Conservation (phyloP, 2,329 filamentous ascomycete species). For the Phialophora verrucosa region DNA sequence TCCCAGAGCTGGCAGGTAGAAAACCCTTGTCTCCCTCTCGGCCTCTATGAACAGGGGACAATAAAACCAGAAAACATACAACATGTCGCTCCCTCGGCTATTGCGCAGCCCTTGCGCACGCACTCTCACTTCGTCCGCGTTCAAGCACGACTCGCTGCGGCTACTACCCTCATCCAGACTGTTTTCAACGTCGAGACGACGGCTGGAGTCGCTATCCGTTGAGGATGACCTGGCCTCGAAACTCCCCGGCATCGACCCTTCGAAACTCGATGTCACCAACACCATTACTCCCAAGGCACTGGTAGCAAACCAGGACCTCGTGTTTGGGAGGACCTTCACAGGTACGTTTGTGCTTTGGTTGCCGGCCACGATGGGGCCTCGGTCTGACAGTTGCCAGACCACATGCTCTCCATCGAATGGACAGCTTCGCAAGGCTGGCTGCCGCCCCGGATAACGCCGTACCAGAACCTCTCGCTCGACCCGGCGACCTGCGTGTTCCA, state of each 20-base stretch:
- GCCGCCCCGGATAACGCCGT: constrained; percentile 81
- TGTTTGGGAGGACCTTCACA: constrained; percentile 91
- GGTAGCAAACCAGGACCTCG: constrained; percentile 75
- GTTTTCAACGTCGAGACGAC: constrained; percentile 34
- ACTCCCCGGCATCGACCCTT: constrained; percentile 74
- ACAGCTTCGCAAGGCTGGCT: constrained; percentile 83
- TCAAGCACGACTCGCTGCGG: constrained; percentile 24
- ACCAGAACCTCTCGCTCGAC: constrained; percentile 96
- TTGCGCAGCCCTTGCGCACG: constrained; percentile 34
- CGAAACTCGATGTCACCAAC: constrained; percentile 74
- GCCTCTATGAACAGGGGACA: not conserved
- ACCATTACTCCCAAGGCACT: constrained; percentile 77
- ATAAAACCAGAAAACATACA: not conserved
- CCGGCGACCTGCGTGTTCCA: constrained; percentile 97
- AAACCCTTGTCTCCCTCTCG: not conserved
- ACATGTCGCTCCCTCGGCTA: constrained; percentile 36
- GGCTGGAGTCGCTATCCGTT: constrained; percentile 23
- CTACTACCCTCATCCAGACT: constrained; percentile 25
- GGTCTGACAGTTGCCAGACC: constrained; percentile 64
- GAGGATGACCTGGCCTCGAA: constrained; percentile 33
- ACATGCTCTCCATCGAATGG: constrained; percentile 97
- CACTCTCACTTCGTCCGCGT: constrained; percentile 22
- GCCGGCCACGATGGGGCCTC: not conserved
- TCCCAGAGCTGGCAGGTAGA: not conserved
- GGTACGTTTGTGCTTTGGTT: constrained; percentile 57